Base-by-base conservation (phyloP, 257 asterid genomes). In the Capsicum pubescens region DNA sequence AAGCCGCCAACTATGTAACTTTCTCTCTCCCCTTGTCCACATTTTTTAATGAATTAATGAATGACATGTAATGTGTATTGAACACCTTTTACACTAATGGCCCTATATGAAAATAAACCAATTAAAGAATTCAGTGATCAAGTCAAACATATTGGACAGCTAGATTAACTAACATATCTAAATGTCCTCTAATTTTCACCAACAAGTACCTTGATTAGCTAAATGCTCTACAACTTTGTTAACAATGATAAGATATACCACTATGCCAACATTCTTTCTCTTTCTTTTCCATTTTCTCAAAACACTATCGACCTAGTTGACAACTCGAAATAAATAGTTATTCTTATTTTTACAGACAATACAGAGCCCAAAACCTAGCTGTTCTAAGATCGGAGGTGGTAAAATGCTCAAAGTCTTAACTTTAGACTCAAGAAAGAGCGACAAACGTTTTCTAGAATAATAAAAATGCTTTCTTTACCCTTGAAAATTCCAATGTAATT, bases 111-210 rank as follows among this genome's bases (percentile, higher is more conserved):
- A 50, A 21, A 16, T 50, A 19, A 67, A 26, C 35, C 3, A 74
- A 50, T 7, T 50, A 50, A 21, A 74, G 81, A 74, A 61, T 74
- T 74, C 3, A 61, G 81, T 50, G 61, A 50, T 74, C 60, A 72
- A 48, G 60, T 48, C 39, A 48, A 48, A 72, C 59, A 48, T 48
- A 72, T 3, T 72, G n/a, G 60, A 19, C 59, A 72, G 9, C 59
- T 10, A 48, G 16, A 48, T 48, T 13, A 32, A 66, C 59, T 72
- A 72, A 72, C 42, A 48, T 48, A 19, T 48, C 59, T 72, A 60
- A 21, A 74, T 6, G 46, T 21, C 50, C 13, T 50, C 21, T 21
- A 50, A 5, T 50, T 74, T 44, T 50, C 2, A 44, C 81, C 61
- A 74, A 76, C 15, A 52, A 76, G 63, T 52, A 50, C 14, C 3